phyloP scores from a whole-genome alignment of 1,284 basidiomycete species.

The Sporisorium scitamineum region DNA sequence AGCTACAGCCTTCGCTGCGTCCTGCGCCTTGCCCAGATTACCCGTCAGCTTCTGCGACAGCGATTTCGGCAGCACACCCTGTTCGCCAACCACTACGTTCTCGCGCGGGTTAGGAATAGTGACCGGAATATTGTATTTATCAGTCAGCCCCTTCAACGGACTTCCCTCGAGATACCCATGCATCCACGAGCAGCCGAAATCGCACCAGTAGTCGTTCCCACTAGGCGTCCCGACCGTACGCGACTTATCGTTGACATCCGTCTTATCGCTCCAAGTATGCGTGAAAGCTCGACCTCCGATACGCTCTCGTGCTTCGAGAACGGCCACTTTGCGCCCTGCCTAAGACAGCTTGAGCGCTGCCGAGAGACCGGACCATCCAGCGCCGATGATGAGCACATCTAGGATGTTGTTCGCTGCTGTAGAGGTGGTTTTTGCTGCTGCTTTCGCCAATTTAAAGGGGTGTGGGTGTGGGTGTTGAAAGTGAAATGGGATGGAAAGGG shows the following conservation, averaged over 20 bases:
- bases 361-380: slow-evolving; percentile 72
- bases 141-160: slow-evolving; percentile 70
- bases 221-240: slow-evolving; percentile 17
- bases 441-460: slow-evolving; percentile 24
- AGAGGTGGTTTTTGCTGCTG: slow-evolving; percentile 20
- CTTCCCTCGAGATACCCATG: slow-evolving; percentile 72
- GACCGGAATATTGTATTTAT: slow-evolving; percentile 67
- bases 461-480: neutral
- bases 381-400: slow-evolving; percentile 72
- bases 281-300: slow-evolving; percentile 72
- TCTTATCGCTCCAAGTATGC: slow-evolving; percentile 60
- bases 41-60: slow-evolving; percentile 42
- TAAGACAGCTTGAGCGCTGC: slow-evolving; percentile 71
- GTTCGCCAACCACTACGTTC: slow-evolving; percentile 46
- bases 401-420: slow-evolving; percentile 19
- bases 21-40: slow-evolving; percentile 51
- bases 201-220: slow-evolving; percentile 36
- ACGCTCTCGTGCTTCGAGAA: slow-evolving; percentile 72
- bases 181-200: slow-evolving; percentile 71
- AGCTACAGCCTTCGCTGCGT: slow-evolving; percentile 33
- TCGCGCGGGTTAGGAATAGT: slow-evolving; percentile 43
- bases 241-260: slow-evolving; percentile 36
- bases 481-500: neutral
- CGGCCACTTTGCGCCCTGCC: slow-evolving; percentile 70
- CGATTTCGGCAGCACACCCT: slow-evolving; percentile 33